Evolutionary conservation across 1,139 yeast species (phyloP), one percentile per base, ranked within the genome.

Genomic region (Kurtzmaniella quercitrusa): DNA sequence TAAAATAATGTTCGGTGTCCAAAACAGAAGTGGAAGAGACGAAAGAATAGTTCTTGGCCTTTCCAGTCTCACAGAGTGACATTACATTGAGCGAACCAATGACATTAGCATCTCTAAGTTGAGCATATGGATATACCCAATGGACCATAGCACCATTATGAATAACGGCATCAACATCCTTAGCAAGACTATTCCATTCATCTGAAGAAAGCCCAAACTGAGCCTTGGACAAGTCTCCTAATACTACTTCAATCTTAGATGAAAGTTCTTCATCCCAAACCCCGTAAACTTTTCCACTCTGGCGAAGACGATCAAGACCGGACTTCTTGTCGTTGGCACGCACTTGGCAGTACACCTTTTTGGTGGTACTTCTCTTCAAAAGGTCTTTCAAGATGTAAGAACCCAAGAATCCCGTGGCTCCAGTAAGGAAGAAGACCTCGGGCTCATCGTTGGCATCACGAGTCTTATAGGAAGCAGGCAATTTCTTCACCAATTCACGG

Each of bases 111-210:
- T 89, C 96, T 56, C 98, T 81, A 54, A 94, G 73, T 55, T 86
- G 88, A 42, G 85, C 70, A 65, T 94, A 94, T 38, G 98, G 98
- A 62, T 87, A 93, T 2, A 91, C 96, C 99, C 99, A 94, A 65
- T 94, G 98, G 37, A 94, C 99, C 50, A 91, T 74, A 3, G 98
- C 99, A 68, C 98, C 98, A 57, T 94, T 94, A 65, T 94, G 99
- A 49, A 94, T 79, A 42, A 94, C 82, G 4, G 85, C 84, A 62
- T 94, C 98, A 46, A 91, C 72, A 1, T 71, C 65, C 12, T 76
- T 65, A 4, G 81, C 66, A 48, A 94, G 73, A 5, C 59, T 42
- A 2, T 53, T 43, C 96, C 96, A 93, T 34, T 69, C 68, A 1
- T 56, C 57, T 25, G 75, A 73, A n/a, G 65, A 56, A 47, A 88